Conservation (phyloP, 2,329 filamentous ascomycete genomes). For the Peltaster fructicola region DNA sequence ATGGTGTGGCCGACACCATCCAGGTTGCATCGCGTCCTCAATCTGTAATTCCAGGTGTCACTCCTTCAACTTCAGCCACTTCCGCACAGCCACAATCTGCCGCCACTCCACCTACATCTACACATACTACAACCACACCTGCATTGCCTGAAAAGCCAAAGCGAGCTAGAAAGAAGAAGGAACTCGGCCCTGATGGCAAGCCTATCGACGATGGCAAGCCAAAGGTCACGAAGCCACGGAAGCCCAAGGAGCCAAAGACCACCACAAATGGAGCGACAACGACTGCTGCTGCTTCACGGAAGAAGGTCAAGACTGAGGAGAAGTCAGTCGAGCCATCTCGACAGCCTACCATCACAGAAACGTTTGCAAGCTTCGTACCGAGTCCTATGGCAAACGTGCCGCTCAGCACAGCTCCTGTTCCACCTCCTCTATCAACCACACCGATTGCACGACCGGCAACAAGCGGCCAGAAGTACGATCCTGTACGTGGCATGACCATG, state of each 20-base stretch:
- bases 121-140: slow-evolving; percentile 7
- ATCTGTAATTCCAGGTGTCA: slow-evolving; percentile 14
- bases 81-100: slow-evolving; percentile 11
- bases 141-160: slow-evolving; percentile 17
- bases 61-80: slow-evolving; percentile 11
- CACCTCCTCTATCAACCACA: slow-evolving; percentile 23
- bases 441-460: slow-evolving; percentile 34
- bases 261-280: slow-evolving; percentile 19
- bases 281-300: slow-evolving; percentile 27
- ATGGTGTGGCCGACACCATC: slow-evolving; percentile 10
- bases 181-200: slow-evolving; percentile 19
- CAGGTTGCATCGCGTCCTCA: slow-evolving; percentile 9
- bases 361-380: slow-evolving; percentile 10
- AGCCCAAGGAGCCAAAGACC: slow-evolving; percentile 31
- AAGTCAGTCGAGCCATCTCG: slow-evolving; percentile 14
- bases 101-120: slow-evolving; percentile 4
- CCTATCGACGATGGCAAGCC: slow-evolving; percentile 24
- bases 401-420: no score
- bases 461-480: slow-evolving; percentile 75
- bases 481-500: slow-evolving; percentile 47
- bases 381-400: background rate
- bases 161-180: slow-evolving; percentile 24
- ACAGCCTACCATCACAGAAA: slow-evolving; percentile 25
- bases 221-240: slow-evolving; percentile 27
- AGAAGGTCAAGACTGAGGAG: slow-evolving; percentile 27